Base-by-base conservation (phyloP, 1,139 yeast species). In the Lodderomyces theae region DNA sequence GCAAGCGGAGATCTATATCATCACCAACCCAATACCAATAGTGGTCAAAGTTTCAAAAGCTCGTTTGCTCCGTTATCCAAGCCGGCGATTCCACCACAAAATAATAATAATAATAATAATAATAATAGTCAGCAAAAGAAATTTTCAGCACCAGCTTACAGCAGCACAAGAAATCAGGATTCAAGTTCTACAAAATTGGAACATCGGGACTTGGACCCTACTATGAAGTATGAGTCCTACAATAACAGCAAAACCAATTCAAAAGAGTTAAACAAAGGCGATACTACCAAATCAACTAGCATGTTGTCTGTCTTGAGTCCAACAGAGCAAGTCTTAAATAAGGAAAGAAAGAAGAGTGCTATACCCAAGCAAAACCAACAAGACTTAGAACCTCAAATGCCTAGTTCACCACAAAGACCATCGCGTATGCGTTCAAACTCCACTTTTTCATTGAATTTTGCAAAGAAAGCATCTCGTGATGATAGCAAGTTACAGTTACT, bases 401-500 rank as follows among this genome's bases (percentile, higher is more conserved):
- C 34, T 12, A 3, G 33, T 13, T 10, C 54, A 12, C 50, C 57
- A 8, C 40, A 52, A 37, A 53, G 50, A 34, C 54, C 66, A 1
- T 63, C 68, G 7, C 66, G 61, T 41, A 24, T 52, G 3, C 51
- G 69, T 37, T 61, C 70, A 12, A 56, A 53, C 40, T 63, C 69
- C n/a, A 48, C 66, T 4, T 62, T 60, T 37, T 51, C 61, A 7
- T 44, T 63, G 21, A 47, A 49, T 24, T 44, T 51, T 31, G 51
- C 45, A 13, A 45, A 45, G 26, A 43, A 42, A 23, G 17, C 39
- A 29, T 16, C 32, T 3, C 33, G 13, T 6, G 32, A 28, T 19
- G 33, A 34, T 13, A 24, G 10, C 19, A 16, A 28, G 11, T 23
- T 35, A 13, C 32, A 19, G 19, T 30, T 28, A 17, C 30, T 36